Base-by-base conservation (phyloP, 257 asterid genomes). In the Solanum bulbocastanum region DNA sequence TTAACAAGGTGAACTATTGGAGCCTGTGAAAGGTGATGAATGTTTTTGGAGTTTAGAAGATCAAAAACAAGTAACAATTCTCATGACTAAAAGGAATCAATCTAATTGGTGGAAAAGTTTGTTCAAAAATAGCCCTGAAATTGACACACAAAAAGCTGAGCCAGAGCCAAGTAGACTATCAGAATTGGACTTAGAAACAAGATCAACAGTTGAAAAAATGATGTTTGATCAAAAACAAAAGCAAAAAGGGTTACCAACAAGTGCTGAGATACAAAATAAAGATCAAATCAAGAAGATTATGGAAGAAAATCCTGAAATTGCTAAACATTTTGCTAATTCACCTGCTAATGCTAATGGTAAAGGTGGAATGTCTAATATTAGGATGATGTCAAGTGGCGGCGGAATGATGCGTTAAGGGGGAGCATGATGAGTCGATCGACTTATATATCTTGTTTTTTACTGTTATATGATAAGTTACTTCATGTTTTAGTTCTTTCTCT, bases 31-130 rank as follows among this genome's bases (percentile, higher is more conserved):
- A 91, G 94, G 89, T 66, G 98, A 96, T 27, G 98, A 96, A 58
- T 92, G 98, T 91, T 93, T 94, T 72, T 96, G 98, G 98, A 95
- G 98, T 88, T 86, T 96, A 95, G 98, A 94, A 98, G 98, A 95
- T 89, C 95, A 94, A 83, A 94, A 92, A 85, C 91, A 91, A 22
- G 49, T 95, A 83, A 93, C 98, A 83, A 79, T 96, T 88, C 95
- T 95, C 88, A 91, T 96, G 39, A 94, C 98, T 16, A 95, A 96
- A 76, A 95, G 92, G 30, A 91, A 96, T 87, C 96, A 95, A 89
- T 94, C 96, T 96, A 94, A 95, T 83, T 94, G 99, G 98, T 96
- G 99, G 98, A 95, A 95, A 89, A 93, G 87, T 90, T 52, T 94
- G 89, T 95, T 94, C 86, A 94, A 96, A 92, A 98, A 96, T 89